Evolutionary conservation across 805 yeast genomes (phyloP), one percentile per base, ranked within the genome.

Genomic region (Starmerella sp.): DNA sequence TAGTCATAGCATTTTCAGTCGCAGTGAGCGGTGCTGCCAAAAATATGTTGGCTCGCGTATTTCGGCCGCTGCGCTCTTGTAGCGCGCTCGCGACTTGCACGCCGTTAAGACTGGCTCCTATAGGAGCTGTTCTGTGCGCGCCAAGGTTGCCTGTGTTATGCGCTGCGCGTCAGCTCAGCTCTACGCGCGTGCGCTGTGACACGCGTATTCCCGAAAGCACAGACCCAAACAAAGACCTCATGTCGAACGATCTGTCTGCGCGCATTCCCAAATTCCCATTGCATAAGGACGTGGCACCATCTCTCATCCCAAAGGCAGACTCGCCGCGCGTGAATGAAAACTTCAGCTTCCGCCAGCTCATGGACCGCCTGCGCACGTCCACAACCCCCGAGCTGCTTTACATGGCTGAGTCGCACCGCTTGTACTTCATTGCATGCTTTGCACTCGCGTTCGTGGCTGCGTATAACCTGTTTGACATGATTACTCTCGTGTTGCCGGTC

Each of bases 381-480:
- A 70, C 69, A 11, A 75, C 77, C 48, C 91, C 91, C 0, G 95
- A 86, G 63, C 71, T 86, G 53, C 75, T 86, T 45, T 87, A 86
- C 68, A 91, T 86, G 72, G 80, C 89, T 30, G 95, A 87, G 68
- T 86, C 93, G 0, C 95, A 87, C 65, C 73, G 84, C 54, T 72
- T 85, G 35, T 87, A 86, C 67, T 86, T 86, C 66, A 71, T 85
- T 10, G 77, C 80, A 22, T 78, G 86, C 65, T 79, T 82, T 58
- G 80, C 86, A 46, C 75, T 83, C 64, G 86, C 89, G 0, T 70
- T 85, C 39, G 80, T 84, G 62, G 73, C 84, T 2, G 74, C 83
- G n/a, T 86, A 86, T 66, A 86, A 84, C 6, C 66, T 83, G 48
- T 66, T 69, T 56, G 71, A 69, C 57, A 73, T 82, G 57, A 65